Percentiles rank a stretch among this genome's conserved stretches.
These are phyloP conservation scores for Cytospora piceae DNA, from an alignment of 2,329 filamentous ascomycete species.

Conservation along the genomic window DNA sequence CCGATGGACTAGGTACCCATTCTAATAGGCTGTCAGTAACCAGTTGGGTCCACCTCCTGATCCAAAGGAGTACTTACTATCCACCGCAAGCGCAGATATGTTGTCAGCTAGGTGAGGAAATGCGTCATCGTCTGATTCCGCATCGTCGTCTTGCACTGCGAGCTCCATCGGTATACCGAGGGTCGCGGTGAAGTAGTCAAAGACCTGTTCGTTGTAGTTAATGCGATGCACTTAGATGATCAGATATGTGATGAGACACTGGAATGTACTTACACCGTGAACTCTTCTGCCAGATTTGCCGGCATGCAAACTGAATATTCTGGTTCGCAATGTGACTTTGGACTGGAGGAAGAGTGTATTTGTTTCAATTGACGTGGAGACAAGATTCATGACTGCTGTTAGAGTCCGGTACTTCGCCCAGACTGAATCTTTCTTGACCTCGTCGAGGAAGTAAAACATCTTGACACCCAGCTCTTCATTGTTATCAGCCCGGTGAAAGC, in stretches of 20 bases:
- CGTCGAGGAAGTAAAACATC: neutral
- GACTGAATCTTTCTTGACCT: neutral
- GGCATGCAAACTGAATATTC: neutral
- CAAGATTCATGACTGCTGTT: neutral
- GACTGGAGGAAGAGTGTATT: neutral
- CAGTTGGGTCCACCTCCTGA: too few relatives aligned
- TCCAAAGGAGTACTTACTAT: too few relatives aligned
- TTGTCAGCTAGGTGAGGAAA: too few relatives aligned
- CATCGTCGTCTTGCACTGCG: neutral
- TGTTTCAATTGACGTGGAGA: neutral
- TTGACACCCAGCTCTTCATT: neutral
- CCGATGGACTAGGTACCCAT: too few relatives aligned
- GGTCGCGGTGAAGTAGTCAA: slow-evolving; percentile 5
- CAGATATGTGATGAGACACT: too few relatives aligned
- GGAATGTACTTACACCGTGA: too few relatives aligned
- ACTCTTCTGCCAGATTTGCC: neutral
- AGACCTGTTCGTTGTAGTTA: neutral
- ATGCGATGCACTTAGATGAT: too few relatives aligned
- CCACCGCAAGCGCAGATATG: too few relatives aligned
- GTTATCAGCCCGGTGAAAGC: neutral
- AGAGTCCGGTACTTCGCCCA: slow-evolving; percentile 1
- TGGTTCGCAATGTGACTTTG: neutral
- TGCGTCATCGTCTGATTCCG: neutral
- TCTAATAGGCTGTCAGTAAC: too few relatives aligned
- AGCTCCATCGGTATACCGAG: slow-evolving; percentile 8